A percentile compares a stretch with the other conserved stretches of the same genome.
Conservation (phyloP, 495 filamentous ascomycete genomes). For the Aspergillus olivimuriae region DNA sequence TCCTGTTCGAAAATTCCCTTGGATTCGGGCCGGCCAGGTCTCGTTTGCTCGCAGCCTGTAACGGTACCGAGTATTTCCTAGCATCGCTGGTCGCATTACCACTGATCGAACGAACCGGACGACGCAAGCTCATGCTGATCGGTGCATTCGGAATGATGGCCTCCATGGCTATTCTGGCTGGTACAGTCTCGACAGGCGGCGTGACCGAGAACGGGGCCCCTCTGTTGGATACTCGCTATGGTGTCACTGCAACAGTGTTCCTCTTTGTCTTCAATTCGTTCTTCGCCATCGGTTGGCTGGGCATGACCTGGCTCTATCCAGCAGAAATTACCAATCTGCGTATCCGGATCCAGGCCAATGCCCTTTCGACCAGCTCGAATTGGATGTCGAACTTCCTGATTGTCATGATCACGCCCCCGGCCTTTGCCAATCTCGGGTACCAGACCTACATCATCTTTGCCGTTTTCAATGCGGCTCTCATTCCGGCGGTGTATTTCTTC, state of each 20-base stretch:
- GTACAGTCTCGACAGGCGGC: not conserved
- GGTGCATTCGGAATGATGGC: conserved; percentile 18
- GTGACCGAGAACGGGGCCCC: not conserved
- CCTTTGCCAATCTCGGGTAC: conserved; percentile 40
- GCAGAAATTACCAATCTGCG: conserved; percentile 20
- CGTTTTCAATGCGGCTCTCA: conserved; percentile 26
- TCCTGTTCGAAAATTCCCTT: conserved; percentile 14
- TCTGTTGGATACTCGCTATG: conserved; percentile 2
- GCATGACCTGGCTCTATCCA: conserved; percentile 23
- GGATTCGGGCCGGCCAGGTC: conserved; percentile 15
- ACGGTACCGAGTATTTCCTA: conserved; percentile 23
- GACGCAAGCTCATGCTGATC: conserved; percentile 17
- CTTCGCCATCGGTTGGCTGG: conserved; percentile 22
- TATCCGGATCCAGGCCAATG: conserved; percentile 14
- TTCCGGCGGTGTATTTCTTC: conserved; percentile 33
- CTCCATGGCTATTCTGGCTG: conserved; percentile 17
- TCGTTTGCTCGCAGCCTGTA: conserved; percentile 20
- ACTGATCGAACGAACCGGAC: conserved; percentile 22
- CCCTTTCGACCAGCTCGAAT: conserved; percentile 13
- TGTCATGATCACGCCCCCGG: conserved; percentile 44
- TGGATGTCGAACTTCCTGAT: conserved; percentile 35
- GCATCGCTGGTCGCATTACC: conserved; percentile 20
- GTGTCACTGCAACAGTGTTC: conserved; percentile 15
- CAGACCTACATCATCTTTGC: conserved; percentile 46
- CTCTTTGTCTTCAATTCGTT: conserved; percentile 22